phyloP scores from a whole-genome alignment of 805 yeast species.

The Sugiyamaella floridensis region DNA sequence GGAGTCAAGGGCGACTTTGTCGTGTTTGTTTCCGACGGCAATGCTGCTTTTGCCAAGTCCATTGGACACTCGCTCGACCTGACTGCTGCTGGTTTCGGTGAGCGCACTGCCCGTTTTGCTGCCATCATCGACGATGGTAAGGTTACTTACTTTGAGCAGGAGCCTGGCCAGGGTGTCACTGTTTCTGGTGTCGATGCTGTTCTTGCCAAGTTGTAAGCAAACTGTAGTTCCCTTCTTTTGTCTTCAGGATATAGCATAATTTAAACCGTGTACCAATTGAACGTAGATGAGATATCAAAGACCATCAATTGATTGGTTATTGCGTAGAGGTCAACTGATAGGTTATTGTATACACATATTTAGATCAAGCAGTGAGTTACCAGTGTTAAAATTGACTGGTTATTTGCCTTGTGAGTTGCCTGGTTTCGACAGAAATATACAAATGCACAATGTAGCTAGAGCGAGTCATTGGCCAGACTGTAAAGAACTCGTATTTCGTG shows the following conservation, averaged over 20 bases:
- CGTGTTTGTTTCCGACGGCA: conserved; percentile 63
- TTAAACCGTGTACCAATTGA: no score
- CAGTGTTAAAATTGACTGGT: no score
- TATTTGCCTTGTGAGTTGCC: no score
- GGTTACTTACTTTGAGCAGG: conserved; percentile 46
- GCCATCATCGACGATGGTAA: conserved; percentile 55
- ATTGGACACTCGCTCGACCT: conserved; percentile 55
- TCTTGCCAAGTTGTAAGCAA: conserved; percentile 30
- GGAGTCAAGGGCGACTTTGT: conserved; percentile 34
- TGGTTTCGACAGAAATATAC: no score
- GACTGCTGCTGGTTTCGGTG: conserved; percentile 47
- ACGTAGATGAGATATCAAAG: no score
- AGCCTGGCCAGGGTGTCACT: conserved; percentile 38
- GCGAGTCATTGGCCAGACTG: no score
- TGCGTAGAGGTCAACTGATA: background rate
- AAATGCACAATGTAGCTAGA: no score
- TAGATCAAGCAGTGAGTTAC: background rate
- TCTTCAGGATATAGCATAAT: no score
- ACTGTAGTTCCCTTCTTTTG: no score
- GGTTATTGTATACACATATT: background rate
- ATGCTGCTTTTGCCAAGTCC: conserved; percentile 49
- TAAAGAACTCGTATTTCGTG: no score
- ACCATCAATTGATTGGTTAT: no score
- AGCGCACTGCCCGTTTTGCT: conserved; percentile 67
- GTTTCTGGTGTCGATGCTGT: conserved; percentile 44